phyloP scores from a whole-genome alignment of 2,329 filamentous ascomycete genomes.

The Hymenoscyphus scutula region DNA sequence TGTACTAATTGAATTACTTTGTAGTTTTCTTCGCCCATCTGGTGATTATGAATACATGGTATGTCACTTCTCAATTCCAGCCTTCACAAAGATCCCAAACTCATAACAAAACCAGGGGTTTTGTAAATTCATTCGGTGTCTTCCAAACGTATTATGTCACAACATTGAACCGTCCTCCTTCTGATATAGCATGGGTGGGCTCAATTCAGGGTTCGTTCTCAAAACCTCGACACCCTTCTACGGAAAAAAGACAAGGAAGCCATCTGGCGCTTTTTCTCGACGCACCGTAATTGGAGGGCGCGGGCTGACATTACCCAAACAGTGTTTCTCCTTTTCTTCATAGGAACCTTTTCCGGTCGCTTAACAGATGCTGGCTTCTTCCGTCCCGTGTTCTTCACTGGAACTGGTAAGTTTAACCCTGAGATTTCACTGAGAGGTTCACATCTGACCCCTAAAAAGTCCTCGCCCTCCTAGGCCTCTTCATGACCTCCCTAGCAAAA shows the following conservation, averaged over 20 bases:
- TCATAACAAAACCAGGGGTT: conserved; percentile 32
- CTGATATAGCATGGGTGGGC: conserved; percentile 48
- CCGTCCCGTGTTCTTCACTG: conserved; percentile 24
- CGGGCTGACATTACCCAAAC: neutral
- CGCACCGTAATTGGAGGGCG: neutral
- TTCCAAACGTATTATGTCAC: conserved; percentile 41
- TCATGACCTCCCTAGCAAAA: conserved; percentile 38
- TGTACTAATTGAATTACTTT: neutral
- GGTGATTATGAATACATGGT: conserved; percentile 39
- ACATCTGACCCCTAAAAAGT: neutral
- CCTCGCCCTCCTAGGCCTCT: conserved; percentile 35
- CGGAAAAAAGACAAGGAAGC: neutral
- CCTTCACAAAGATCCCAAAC: conserved; percentile 43
- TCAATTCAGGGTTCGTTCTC: conserved; percentile 38
- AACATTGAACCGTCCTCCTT: conserved; percentile 36
- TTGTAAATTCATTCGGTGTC: conserved; percentile 32
- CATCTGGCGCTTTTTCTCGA: neutral
- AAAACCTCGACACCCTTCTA: neutral
- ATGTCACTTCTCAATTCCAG: conserved; percentile 43
- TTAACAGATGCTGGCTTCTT: conserved; percentile 45
- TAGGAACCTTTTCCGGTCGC: conserved; percentile 44
- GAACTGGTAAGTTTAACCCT: conserved; percentile 1
- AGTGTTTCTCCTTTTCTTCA: conserved; percentile 42
- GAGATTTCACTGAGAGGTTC: no score
- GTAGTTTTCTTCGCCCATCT: conserved; percentile 29